Base-by-base conservation (phyloP, 768 basidiomycete genomes). In the Boletus reticuloceps region DNA sequence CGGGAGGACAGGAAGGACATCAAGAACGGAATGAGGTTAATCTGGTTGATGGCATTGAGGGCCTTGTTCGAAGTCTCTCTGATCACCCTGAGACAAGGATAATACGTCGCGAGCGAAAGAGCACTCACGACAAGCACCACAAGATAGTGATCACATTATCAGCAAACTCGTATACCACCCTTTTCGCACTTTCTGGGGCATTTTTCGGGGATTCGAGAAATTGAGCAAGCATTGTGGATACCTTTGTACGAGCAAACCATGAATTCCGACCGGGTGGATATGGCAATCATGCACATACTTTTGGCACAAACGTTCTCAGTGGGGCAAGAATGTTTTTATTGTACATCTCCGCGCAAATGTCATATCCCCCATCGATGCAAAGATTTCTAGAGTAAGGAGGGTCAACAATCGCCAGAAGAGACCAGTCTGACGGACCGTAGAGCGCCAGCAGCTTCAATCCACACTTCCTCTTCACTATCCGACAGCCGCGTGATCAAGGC, bases 341-440 rank as follows among this genome's bases (percentile, higher is more conserved):
- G 74, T 88, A 95, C 91, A 98, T 95, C 71, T 97, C 93, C 2
- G 89, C 92, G 64, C 94, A 95, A 45, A 97, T 89, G 60, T 97
- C 94, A 67, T 91, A 90, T 49, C 95, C 95, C 16, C 94, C 95
- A 66, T 98, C 95, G 64, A 98, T 87, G 64, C 92, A 94, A 14
- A 98, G 72, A 74, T 97, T 98, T 58, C 94, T 97, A 64, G 34
- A 50, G 11, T n/a, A 39, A 27, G 12, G 13, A 20, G 47, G 19
- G 34, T 62, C 51, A 61, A 54, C 48, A 40, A 53, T 53, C 25
- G 55, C 36, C 45, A 20, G 40, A 13, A 40, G 34, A 37, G 44
- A 48, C 14, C 13, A 22, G 45, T 40, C 13, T 7, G 22, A 58
- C 83, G 64, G 63, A 93, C 94, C 94, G 82, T 53, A 98, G 72